Conservation (phyloP, 371 early-diverging fungal genomes). For the Funneliformis caledonium region DNA sequence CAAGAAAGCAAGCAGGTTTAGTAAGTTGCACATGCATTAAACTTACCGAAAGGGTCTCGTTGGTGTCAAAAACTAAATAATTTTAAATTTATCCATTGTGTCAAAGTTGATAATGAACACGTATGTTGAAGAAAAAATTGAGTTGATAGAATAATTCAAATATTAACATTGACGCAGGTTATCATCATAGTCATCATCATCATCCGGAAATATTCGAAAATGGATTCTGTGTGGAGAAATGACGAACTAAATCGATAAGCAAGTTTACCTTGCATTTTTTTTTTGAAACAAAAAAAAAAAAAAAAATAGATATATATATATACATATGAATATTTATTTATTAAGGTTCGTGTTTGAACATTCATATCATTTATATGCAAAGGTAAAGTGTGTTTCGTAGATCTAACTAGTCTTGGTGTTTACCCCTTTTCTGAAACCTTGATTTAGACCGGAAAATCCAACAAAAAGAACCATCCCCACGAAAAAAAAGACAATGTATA, state of each 20-base stretch:
- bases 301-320: too few species aligned
- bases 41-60: neutral
- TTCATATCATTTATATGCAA: too few species aligned
- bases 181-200: too few species aligned
- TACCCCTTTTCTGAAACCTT: neutral
- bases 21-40: neutral
- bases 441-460: neutral
- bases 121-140: neutral
- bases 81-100: neutral
- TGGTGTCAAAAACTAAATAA: neutral
- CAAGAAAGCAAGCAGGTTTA: neutral
- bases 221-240: too few species aligned
- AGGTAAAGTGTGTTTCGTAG: neutral
- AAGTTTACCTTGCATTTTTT: too few species aligned
- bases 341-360: too few species aligned
- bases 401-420: neutral
- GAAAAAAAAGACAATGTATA: neutral
- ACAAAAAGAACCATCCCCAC: neutral
- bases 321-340: too few species aligned
- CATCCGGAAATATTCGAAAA: too few species aligned
- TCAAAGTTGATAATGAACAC: neutral
- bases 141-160: too few species aligned
- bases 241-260: too few species aligned
- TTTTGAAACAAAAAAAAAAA: too few species aligned
- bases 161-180: too few species aligned